Evolutionary conservation across 345 rosid species (phyloP).

Genomic region (Linum trigynum): DNA sequence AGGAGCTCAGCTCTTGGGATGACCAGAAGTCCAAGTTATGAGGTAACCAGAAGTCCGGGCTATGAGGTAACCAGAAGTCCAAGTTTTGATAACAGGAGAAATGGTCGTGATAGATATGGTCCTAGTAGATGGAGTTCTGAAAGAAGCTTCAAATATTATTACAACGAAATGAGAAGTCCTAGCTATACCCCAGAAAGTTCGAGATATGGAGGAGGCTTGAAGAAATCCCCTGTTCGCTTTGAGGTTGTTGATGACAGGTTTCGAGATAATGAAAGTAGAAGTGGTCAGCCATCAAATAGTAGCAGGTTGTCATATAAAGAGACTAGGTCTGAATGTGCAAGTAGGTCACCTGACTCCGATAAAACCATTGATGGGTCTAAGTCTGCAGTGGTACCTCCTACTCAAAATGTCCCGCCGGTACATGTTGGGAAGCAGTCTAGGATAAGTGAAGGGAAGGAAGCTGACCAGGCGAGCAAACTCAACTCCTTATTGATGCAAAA

Average conservation of each 20-base stretch:
- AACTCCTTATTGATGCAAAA: no score
- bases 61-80: conserved; percentile 28
- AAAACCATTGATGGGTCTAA: conserved; percentile 22
- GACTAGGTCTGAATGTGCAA: conserved; percentile 16
- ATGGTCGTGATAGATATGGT: conserved; percentile 25
- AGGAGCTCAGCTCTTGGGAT: neutral
- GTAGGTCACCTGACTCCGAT: conserved; percentile 38
- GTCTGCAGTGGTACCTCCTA: conserved; percentile 24
- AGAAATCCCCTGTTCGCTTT: conserved; percentile 45
- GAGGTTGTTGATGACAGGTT: conserved; percentile 81
- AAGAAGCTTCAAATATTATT: conserved; percentile 28
- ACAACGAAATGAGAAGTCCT: conserved; percentile 53
- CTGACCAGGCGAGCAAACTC: conserved; percentile 19
- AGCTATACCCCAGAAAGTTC: conserved; percentile 31
- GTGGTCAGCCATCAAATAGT: conserved; percentile 27
- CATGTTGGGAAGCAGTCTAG: conserved; percentile 21
- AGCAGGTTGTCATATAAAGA: conserved; percentile 25
- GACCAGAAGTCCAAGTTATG: neutral
- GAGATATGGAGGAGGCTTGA: conserved; percentile 41
- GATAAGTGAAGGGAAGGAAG: conserved; percentile 19
- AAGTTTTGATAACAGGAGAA: conserved; percentile 29
- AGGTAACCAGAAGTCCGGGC: neutral
- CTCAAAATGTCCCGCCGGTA: conserved; percentile 21
- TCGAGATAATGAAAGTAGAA: conserved; percentile 38
- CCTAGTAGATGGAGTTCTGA: conserved; percentile 36